phyloP scores from a whole-genome alignment of 1,139 yeast species.

The Taphrina sp. region DNA sequence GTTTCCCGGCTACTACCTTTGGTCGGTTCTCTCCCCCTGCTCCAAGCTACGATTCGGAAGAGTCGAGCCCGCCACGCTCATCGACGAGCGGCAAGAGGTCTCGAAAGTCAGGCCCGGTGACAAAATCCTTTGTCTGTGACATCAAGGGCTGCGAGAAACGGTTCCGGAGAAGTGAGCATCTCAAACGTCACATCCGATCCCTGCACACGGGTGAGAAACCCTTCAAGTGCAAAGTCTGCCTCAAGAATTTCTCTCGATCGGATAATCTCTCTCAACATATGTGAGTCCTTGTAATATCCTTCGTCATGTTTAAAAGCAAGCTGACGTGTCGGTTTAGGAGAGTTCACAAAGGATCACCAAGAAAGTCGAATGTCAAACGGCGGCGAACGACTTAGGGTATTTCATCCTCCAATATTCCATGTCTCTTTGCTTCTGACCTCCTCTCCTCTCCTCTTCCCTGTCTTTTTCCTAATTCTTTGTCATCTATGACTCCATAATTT shows the following conservation, averaged over 20 bases:
- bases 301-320: too few species aligned
- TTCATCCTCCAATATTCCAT: too few species aligned
- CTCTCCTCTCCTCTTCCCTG: too few species aligned
- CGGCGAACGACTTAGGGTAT: too few species aligned
- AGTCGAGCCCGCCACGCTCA: background rate
- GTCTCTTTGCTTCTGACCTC: too few species aligned
- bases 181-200: constrained; percentile 72
- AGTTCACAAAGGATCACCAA: constrained; percentile 6
- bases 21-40: constrained; percentile 17
- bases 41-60: constrained; percentile 7
- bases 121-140: constrained; percentile 24
- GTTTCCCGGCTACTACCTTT: background rate
- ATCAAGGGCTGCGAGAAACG: constrained; percentile 33
- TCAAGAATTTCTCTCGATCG: constrained; percentile 69
- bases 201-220: constrained; percentile 71
- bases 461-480: too few species aligned
- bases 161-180: constrained; percentile 75
- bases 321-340: too few species aligned
- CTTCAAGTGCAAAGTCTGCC: constrained; percentile 65
- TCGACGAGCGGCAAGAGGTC: background rate
- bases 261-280: constrained; percentile 72
- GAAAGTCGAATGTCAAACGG: constrained; percentile 1
- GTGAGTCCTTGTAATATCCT: constrained; percentile 11
- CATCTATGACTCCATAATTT: too few species aligned
- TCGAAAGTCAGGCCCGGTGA: background rate